Percentiles rank a stretch among this genome's conserved stretches.
Conservation (phyloP, 2,329 filamentous ascomycete genomes). For the Pseudogymnoascus sp. region DNA sequence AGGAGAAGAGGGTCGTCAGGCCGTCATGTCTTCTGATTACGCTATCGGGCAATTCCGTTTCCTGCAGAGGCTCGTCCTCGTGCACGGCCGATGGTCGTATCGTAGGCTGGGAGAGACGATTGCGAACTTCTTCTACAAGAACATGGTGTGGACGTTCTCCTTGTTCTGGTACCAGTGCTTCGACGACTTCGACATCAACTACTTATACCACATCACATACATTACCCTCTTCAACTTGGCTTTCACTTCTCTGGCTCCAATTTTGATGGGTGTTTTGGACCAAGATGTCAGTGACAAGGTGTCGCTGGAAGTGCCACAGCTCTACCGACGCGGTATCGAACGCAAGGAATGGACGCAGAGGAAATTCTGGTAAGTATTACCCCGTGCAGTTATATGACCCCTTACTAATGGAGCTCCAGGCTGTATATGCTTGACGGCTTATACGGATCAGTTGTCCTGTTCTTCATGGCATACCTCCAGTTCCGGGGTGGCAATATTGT, state of each 20-base stretch:
- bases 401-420: slow-evolving; percentile 38
- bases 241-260: slow-evolving; percentile 90
- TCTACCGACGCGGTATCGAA: slow-evolving; percentile 93
- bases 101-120: slow-evolving; percentile 84
- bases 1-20: slow-evolving; percentile 84
- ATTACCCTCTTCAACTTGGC: slow-evolving; percentile 94
- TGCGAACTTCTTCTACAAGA: slow-evolving; percentile 99
- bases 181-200: slow-evolving; percentile 92
- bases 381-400: slow-evolving; percentile 10
- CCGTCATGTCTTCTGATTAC: slow-evolving; percentile 93
- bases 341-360: slow-evolving; percentile 89
- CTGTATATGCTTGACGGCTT: slow-evolving; percentile 90
- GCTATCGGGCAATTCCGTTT: slow-evolving; percentile 92
- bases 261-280: slow-evolving; percentile 92
- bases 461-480: slow-evolving; percentile 83
- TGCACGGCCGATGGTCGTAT: slow-evolving; percentile 94
- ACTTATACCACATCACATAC: slow-evolving; percentile 96
- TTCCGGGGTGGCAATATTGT: slow-evolving; percentile 64
- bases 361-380: slow-evolving; percentile 78
- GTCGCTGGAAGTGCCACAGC: slow-evolving; percentile 85
- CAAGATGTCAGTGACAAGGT: slow-evolving; percentile 94
- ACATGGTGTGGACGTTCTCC: slow-evolving; percentile 93
- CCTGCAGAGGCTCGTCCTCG: slow-evolving; percentile 73
- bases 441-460: slow-evolving; percentile 89
- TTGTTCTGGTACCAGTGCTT: slow-evolving; percentile 98